Base-by-base conservation (phyloP, 176 grass and related monocot genomes). In the Pontederia crassipes region DNA sequence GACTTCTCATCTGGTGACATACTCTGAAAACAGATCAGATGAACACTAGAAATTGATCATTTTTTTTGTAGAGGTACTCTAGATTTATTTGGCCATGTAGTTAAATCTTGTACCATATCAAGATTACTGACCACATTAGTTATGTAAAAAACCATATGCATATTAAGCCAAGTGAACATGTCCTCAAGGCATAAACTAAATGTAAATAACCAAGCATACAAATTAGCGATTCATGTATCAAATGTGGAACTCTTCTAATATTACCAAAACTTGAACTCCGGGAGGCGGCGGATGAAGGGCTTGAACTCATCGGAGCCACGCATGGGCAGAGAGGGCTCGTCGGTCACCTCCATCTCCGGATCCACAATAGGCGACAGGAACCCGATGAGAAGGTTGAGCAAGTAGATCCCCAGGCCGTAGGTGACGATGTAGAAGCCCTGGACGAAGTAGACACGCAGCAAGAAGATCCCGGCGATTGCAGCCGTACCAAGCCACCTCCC, bases 221-320 rank as follows among this genome's bases (percentile, higher is more conserved):
- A 28, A 75, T 29, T 52, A 49, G 6, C 48, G 50, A 40, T 12
- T 35, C 14, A 32, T 61, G n/a, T 11, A 18, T n/a, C 70, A 63
- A 52, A 47, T 40, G 3, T 4, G 32, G 32, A 40, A 40, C 32
- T 40, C 32, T 7, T 40, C 32, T 8, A 20, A 67, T 15, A 20
- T 52, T 70, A 94, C 84, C 89, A 94, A 72, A 94, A 94, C 74
- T 94, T 94, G 80, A 94, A 94, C 84, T 94, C 89, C 0, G 89
- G 84, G 10, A 94, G 89, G 28, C 89, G 67, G 61, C 89, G 66
- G 67, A 94, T 88, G 82, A 94, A 94, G 14, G 89, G 89, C 81
- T 79, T 94, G 74, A 94, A 94, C 79, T 94, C 89, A 71, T 94
- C 89, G 0, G 89, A 94, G 10, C 89, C 89, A 54, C 82, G 73